A percentile compares a stretch with the other conserved stretches of the same genome.
These are phyloP conservation scores for Neonothopanus nambi DNA, from an alignment of 1,284 basidiomycete genomes.

Conservation along the genomic window DNA sequence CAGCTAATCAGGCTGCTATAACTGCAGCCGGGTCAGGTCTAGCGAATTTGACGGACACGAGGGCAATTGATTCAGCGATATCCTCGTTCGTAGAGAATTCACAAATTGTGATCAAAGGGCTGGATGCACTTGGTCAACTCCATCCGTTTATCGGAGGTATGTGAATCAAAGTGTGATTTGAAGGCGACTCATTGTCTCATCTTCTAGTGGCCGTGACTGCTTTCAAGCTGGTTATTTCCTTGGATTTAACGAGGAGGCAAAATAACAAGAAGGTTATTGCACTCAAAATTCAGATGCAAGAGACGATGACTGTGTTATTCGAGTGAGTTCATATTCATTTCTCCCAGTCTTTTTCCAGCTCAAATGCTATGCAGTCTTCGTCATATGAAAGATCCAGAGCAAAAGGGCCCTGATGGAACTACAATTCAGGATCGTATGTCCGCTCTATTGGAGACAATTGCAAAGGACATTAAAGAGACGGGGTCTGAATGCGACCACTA, in stretches of 20 bases:
- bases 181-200: not conserved
- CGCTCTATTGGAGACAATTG: constrained; percentile 30
- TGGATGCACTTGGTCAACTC: constrained; percentile 24
- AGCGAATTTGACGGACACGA: constrained; percentile 8
- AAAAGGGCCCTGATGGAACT: constrained; percentile 26
- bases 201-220: constrained; percentile 42
- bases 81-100: constrained; percentile 23
- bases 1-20: constrained; percentile 4
- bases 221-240: constrained; percentile 41
- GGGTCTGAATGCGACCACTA: constrained; percentile 38
- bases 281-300: constrained; percentile 44
- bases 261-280: constrained; percentile 44
- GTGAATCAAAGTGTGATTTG: not conserved
- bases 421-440: constrained; percentile 29
- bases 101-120: constrained; percentile 24
- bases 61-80: constrained; percentile 21
- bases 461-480: constrained; percentile 34
- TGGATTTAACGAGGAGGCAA: constrained; percentile 40
- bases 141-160: constrained; percentile 32
- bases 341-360: not conserved
- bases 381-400: constrained; percentile 23
- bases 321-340: constrained; percentile 30
- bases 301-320: constrained; percentile 43
- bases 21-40: constrained; percentile 4
- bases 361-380: not conserved